These are phyloP conservation scores for Helotiales sp. DNA, from an alignment of 2,329 filamentous ascomycete species.

Conservation along the genomic window DNA sequence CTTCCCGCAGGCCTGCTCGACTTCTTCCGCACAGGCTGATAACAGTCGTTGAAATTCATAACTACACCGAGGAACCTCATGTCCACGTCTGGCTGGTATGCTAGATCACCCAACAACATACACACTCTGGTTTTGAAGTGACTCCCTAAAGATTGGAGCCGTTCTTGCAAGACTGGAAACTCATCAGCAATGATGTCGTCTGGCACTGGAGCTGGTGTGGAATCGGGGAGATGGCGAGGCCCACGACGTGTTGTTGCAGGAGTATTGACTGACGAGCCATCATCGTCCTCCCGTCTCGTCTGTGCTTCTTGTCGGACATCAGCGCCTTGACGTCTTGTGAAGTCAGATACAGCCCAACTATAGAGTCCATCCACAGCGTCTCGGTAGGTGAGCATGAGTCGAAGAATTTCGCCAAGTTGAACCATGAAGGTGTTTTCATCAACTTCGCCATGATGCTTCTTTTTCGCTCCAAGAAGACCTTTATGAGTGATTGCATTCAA, in stretches of 20 bases:
- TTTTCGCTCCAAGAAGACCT: constrained; percentile 80
- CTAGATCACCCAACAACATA: constrained; percentile 83
- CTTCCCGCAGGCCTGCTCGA: constrained; percentile 23
- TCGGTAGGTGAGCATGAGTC: constrained; percentile 91
- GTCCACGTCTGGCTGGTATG: constrained; percentile 92
- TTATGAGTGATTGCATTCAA: constrained; percentile 95
- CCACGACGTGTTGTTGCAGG: constrained; percentile 40
- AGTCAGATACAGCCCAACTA: constrained; percentile 93
- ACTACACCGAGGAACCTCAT: constrained; percentile 94
- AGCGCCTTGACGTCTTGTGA: constrained; percentile 86
- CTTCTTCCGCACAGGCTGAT: constrained; percentile 73
- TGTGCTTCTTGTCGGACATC: constrained; percentile 71
- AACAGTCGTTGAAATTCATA: constrained; percentile 99
- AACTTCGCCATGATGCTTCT: constrained; percentile 49
- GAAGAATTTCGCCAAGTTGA: constrained; percentile 90
- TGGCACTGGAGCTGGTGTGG: constrained; percentile 31
- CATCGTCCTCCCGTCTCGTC: constrained; percentile 43
- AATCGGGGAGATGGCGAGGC: constrained; percentile 37
- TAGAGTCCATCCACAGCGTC: constrained; percentile 94
- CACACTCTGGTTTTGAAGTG: constrained; percentile 82
- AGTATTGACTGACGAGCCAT: constrained; percentile 35
- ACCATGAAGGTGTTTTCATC: constrained; percentile 79
- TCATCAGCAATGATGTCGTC: constrained; percentile 57
- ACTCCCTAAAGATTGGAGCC: constrained; percentile 72
- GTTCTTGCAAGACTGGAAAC: constrained; percentile 75